Evolutionary conservation across 2,329 filamentous ascomycete genomes (phyloP), one percentile per base, ranked within the genome.

Genomic region (Cryphonectria japonica): DNA sequence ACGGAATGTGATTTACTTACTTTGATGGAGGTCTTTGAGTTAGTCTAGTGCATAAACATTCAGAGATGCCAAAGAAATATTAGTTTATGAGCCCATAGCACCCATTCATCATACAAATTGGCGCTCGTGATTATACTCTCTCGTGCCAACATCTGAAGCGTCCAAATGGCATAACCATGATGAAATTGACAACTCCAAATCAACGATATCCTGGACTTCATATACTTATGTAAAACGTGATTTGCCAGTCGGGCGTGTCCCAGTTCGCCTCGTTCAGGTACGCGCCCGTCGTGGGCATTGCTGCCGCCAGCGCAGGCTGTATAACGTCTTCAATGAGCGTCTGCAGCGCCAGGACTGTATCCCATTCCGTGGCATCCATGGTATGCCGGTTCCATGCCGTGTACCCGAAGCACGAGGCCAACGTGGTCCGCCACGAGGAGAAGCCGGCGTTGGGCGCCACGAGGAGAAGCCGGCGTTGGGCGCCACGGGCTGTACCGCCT

Each of bases 161-260:
- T 34, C 3, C 3, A 34, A 34, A 34, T 6, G 34, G 34, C 6
- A 6, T 4, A 6, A 34, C 34, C 34, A 34, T 2, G 9, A 39
- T 8, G 7, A 39, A 39, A 13, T 1, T 39, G 37, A 39, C 37
- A 39, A 39, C 11, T 39, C 37, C 37, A 13, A 39, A 9, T 9
- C 37, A 3, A 39, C 11, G 8, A 39, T 39, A 39, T 11, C 11
- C 0, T 13, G 37, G 11, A 39, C 8, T 2, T 1, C 2, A 13
- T 9, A 3, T 39, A 39, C 37, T 26, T 26, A 26, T 73, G 41
- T 66, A 75, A 60, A 76, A 75, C 46, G 63, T 71, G 14, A 71
- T 37, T 70, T 75, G 73, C 73, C 71, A 74, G 19, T 59, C n/a
- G 8, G 37, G 34, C 16, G 26, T 37, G 29, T 34, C n/a, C 64